A percentile compares a stretch with the other conserved stretches of the same genome.
Evolutionary conservation across 169 alveolate species (phyloP).

Genomic region (Cryptosporidium ubiquitum): DNA sequence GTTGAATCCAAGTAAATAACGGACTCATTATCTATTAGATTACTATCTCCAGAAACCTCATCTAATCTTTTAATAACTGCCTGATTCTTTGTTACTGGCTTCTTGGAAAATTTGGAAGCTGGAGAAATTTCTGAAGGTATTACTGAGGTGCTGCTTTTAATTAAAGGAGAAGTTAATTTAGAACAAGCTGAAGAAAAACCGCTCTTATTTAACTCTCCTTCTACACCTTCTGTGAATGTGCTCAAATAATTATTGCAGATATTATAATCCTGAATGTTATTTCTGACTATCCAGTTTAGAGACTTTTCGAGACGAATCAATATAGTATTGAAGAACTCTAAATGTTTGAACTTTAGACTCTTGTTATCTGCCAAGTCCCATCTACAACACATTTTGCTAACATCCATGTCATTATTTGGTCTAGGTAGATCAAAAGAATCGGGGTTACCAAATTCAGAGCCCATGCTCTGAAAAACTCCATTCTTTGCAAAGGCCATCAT

Average conservation of each 20-base stretch:
- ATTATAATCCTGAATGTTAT: background rate
- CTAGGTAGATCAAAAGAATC: conserved; percentile 87
- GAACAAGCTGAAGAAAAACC: background rate
- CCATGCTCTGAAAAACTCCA: conserved; percentile 84
- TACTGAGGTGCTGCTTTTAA: background rate
- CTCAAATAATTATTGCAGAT: background rate
- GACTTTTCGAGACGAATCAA: conserved; percentile 46
- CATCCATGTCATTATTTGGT: conserved; percentile 82
- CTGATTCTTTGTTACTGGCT: background rate
- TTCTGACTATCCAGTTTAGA: conserved; percentile 19
- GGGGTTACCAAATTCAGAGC: conserved; percentile 87
- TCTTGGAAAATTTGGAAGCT: background rate
- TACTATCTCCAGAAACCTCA: background rate
- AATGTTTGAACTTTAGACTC: conserved; percentile 78
- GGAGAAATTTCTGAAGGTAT: background rate
- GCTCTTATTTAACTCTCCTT: background rate
- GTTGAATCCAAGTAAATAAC: conserved; percentile 1
- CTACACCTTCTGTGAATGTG: background rate
- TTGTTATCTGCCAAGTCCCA: conserved; percentile 86
- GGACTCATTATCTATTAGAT: background rate
- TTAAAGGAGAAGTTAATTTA: background rate
- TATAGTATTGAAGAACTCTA: conserved; percentile 39
- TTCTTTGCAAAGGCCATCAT: conserved; percentile 80
- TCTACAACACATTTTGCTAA: conserved; percentile 78
- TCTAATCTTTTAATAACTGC: background rate